phyloP scores from a whole-genome alignment of 2,329 filamentous ascomycete species.

The Penicillium sp. region DNA sequence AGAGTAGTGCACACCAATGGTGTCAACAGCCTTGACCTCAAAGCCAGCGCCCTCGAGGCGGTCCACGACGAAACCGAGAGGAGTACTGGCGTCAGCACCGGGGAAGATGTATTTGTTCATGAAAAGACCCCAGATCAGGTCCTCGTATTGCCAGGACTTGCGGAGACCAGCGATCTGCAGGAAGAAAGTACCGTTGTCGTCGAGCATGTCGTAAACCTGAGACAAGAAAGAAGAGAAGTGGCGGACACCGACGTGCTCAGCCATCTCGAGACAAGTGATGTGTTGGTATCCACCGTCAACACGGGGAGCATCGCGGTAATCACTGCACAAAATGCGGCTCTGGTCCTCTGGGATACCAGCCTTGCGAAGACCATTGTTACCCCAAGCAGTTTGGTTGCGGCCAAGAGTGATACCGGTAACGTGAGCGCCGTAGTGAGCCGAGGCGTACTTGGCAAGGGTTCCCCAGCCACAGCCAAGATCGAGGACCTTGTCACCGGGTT shows the following conservation, averaged over 20 bases:
- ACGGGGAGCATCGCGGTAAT: slow-evolving; percentile 90
- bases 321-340: slow-evolving; percentile 89
- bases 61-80: slow-evolving; percentile 81
- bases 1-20: slow-evolving; percentile 93
- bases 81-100: slow-evolving; percentile 91
- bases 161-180: slow-evolving; percentile 92
- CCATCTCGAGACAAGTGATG: slow-evolving; percentile 98
- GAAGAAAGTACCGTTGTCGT: slow-evolving; percentile 95
- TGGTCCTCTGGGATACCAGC: slow-evolving; percentile 81
- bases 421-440: slow-evolving; percentile 81
- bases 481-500: slow-evolving; percentile 77
- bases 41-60: slow-evolving; percentile 82
- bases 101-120: slow-evolving; percentile 99
- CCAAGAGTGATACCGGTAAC: slow-evolving; percentile 90
- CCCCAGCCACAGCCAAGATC: slow-evolving; percentile 99
- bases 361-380: slow-evolving; percentile 82
- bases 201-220: slow-evolving; percentile 92
- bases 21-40: slow-evolving; percentile 89
- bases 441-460: slow-evolving; percentile 89
- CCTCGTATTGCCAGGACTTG: slow-evolving; percentile 96
- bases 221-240: slow-evolving; percentile 77
- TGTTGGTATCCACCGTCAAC: slow-evolving; percentile 80
- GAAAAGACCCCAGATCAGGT: slow-evolving; percentile 96
- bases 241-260: slow-evolving; percentile 94
- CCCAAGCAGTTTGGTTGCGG: slow-evolving; percentile 95